A percentile compares a stretch with the other conserved stretches of the same genome.
These are phyloP conservation scores for Yarrowia deformans DNA, from an alignment of 805 yeast species.

Conservation along the genomic window DNA sequence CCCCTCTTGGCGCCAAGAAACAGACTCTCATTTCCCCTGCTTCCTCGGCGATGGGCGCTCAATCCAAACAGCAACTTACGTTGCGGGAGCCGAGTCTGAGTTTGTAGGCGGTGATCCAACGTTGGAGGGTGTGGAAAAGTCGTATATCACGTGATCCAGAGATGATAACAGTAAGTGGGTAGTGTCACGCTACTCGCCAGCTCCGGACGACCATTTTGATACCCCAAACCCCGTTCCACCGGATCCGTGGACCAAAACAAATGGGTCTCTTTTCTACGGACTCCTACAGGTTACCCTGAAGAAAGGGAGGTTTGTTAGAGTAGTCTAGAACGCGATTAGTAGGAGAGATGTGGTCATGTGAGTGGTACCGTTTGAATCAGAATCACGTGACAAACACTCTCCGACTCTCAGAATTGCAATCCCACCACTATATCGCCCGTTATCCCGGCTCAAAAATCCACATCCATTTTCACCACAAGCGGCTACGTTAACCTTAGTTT, in stretches of 20 bases:
- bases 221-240: too few relatives aligned
- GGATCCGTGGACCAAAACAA: not conserved
- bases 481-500: not conserved
- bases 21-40: not conserved
- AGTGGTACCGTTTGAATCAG: too few relatives aligned
- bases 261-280: not conserved
- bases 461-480: not conserved
- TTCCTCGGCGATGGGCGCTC: not conserved
- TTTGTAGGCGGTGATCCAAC: not conserved
- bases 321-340: too few relatives aligned
- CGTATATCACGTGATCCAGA: not conserved
- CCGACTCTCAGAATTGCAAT: not conserved
- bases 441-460: too few relatives aligned
- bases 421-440: not conserved
- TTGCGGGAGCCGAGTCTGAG: not conserved
- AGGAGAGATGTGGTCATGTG: too few relatives aligned
- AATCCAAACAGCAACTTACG: not conserved
- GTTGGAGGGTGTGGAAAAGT: too few relatives aligned
- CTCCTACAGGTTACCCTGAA: not conserved
- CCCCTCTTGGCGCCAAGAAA: conserved; percentile 5
- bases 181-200: not conserved
- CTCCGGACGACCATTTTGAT: too few relatives aligned
- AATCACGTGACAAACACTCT: not conserved
- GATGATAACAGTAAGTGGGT: rapidly evolving
- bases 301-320: not conserved